Evolutionary conservation across 2,329 filamentous ascomycete genomes (phyloP).

Genomic region (Penicillium sp.): DNA sequence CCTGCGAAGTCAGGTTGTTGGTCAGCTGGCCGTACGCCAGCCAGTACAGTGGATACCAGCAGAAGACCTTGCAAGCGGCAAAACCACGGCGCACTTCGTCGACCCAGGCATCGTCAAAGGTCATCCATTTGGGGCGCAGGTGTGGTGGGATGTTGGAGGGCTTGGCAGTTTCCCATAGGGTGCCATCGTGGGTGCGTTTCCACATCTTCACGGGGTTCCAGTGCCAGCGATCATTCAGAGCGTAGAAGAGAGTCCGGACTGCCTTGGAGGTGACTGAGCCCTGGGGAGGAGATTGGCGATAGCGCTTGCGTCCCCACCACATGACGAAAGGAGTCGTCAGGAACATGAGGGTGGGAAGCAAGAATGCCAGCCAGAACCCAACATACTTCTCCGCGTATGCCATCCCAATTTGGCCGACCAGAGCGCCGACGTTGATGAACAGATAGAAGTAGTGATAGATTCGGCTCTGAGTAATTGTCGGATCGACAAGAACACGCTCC

Average conservation of each 20-base stretch:
- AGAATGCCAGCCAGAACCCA: conserved; percentile 72
- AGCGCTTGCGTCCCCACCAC: conserved; percentile 61
- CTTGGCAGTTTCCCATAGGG: conserved; percentile 37
- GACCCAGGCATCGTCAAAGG: conserved; percentile 80
- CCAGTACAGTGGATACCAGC: conserved; percentile 56
- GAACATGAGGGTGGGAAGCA: conserved; percentile 68
- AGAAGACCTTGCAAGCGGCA: conserved; percentile 69
- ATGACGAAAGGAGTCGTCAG: conserved; percentile 63
- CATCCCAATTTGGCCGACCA: conserved; percentile 64
- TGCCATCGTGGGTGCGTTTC: conserved; percentile 10
- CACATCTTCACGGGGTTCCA: conserved; percentile 62
- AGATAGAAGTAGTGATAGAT: conserved; percentile 73
- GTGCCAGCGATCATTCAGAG: conserved; percentile 64
- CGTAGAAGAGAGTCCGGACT: conserved; percentile 59
- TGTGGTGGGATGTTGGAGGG: conserved; percentile 23
- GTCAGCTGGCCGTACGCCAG: conserved; percentile 57
- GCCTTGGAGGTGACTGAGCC: conserved; percentile 73
- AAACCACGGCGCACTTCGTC: conserved; percentile 73
- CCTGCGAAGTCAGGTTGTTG: conserved; percentile 58
- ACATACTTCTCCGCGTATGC: conserved; percentile 75
- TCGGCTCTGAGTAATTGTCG: conserved; percentile 66
- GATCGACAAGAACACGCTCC: conserved; percentile 70
- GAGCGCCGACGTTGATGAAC: conserved; percentile 68
- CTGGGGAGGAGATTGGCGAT: conserved; percentile 65
- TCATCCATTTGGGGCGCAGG: conserved; percentile 56